Evolutionary conservation across 2,329 filamentous ascomycete species (phyloP), one percentile per base, ranked within the genome.

Genomic region (Pseudocercospora musae): DNA sequence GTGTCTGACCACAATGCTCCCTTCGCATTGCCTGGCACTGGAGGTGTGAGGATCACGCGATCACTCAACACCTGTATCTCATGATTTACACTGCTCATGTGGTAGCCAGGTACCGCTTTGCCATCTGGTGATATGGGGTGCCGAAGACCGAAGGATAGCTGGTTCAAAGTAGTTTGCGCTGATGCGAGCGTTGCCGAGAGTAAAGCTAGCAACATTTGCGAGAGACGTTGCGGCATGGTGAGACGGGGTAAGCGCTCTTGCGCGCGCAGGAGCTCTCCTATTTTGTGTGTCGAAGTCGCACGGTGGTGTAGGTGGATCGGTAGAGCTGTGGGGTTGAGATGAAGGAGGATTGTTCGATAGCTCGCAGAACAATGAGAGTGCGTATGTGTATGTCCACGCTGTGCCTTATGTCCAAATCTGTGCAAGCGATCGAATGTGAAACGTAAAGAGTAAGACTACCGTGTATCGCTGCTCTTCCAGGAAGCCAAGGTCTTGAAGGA

Each of bases 11-110:
- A 99, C 69, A 95, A 75, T 55, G 90, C 89, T 64, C 91, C 91
- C 74, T 92, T 87, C 72, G 90, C 88, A 78, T 92, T 92, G 59
- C 95, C 95, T 5, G 92, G 92, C 54, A 87, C 88, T 13, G 92
- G 88, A 10, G 95, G 94, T 1, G 95, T 99, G 61, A 99, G 85
- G 74, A 99, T 90, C 63, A 98, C 75, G 75, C 93, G 92, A 82
- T 98, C 94, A 68, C 92, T 96, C 63, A 97, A 85, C 66, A 88
- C 74, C 66, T 85, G 80, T 58, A 85, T 82, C 11, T 78, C 74
- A 72, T 84, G 82, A 59, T 83, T 83, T 67, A 85, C 82, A 59
- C 83, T 82, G 56, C 78, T 79, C 29, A 84, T 69, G 49, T 77
- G 73, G 81, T 83, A 89, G 66, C 84, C 84, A 2, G 85, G 83